Percentiles rank a stretch among this genome's conserved stretches.
These are phyloP conservation scores for Mycena belliarum DNA, from an alignment of 768 basidiomycete genomes.

Conservation along the genomic window DNA sequence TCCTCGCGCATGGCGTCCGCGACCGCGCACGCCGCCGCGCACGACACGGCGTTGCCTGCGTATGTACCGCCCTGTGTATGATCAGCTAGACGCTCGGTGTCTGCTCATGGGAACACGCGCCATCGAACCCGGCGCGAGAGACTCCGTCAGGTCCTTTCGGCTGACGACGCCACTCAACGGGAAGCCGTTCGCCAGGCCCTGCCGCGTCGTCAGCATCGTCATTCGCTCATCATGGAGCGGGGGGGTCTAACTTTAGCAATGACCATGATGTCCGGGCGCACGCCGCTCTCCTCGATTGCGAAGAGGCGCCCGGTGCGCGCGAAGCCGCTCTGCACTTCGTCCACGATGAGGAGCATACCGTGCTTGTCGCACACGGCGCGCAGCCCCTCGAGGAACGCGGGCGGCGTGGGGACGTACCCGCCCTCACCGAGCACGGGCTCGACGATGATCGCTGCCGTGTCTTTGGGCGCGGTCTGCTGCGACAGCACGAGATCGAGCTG, in stretches of 20 bases:
- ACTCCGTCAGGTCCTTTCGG: constrained; percentile 49
- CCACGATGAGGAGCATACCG: constrained; percentile 79
- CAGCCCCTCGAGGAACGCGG: constrained; percentile 77
- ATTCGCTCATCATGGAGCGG: neutral
- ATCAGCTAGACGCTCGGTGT: too few relatives aligned
- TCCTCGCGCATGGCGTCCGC: constrained; percentile 77
- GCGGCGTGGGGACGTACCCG: constrained; percentile 88
- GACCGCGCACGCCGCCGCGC: constrained; percentile 88
- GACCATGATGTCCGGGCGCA: constrained; percentile 85
- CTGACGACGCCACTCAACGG: constrained; percentile 87
- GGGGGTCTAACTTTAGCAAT: constrained; percentile 72
- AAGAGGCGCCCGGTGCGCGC: constrained; percentile 85
- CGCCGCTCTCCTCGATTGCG: constrained; percentile 79
- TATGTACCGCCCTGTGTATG: constrained; percentile 76
- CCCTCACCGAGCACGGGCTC: constrained; percentile 96
- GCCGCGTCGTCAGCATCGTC: neutral
- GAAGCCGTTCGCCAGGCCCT: constrained; percentile 91
- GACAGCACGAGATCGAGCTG: constrained; percentile 75
- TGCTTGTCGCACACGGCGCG: constrained; percentile 86
- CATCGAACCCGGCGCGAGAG: constrained; percentile 57
- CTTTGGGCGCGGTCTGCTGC: constrained; percentile 80
- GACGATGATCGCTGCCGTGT: constrained; percentile 91
- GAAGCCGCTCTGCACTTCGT: constrained; percentile 91
- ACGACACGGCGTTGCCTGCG: constrained; percentile 89
- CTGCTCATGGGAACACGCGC: constrained; percentile 35